Evolutionary conservation across 306 rosid genomes (phyloP).

Genomic region (Glycine tomentella): DNA sequence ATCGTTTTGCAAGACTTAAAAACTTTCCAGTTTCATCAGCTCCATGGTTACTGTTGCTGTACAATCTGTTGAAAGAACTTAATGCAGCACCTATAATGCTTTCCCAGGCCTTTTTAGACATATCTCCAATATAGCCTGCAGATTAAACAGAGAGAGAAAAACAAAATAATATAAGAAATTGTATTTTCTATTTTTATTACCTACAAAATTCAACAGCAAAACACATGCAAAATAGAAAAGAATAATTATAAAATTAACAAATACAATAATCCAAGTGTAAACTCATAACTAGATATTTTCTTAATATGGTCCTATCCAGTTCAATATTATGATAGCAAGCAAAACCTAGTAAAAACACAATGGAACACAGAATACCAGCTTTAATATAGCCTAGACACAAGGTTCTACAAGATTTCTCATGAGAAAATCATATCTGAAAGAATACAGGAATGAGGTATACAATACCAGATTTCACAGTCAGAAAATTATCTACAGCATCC

Average conservation of each 20-base stretch:
- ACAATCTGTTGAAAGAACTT: constrained; percentile 60
- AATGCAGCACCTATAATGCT: constrained; percentile 76
- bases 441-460: constrained; percentile 30
- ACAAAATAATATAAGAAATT: constrained; percentile 21
- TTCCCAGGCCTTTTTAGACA: constrained; percentile 60
- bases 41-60: constrained; percentile 40
- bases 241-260: constrained; percentile 24
- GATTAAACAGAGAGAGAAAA: constrained; percentile 7
- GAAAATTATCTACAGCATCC: constrained; percentile 66
- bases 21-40: constrained; percentile 57
- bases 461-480: constrained; percentile 62
- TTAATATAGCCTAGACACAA: constrained; percentile 21
- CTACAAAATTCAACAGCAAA: constrained; percentile 18
- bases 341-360: background rate
- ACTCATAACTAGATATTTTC: constrained; percentile 15
- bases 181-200: background rate
- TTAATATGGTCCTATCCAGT: constrained; percentile 2
- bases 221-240: background rate
- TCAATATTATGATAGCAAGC: constrained; percentile 29
- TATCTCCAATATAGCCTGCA: constrained; percentile 55
- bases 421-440: constrained; percentile 21
- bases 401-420: constrained; percentile 16
- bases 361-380: constrained; percentile 35
- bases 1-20: constrained; percentile 68
- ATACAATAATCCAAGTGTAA: constrained; percentile 21